These are phyloP conservation scores for Nemophila menziesii DNA, from an alignment of 257 asterid genomes.

Conservation along the genomic window DNA sequence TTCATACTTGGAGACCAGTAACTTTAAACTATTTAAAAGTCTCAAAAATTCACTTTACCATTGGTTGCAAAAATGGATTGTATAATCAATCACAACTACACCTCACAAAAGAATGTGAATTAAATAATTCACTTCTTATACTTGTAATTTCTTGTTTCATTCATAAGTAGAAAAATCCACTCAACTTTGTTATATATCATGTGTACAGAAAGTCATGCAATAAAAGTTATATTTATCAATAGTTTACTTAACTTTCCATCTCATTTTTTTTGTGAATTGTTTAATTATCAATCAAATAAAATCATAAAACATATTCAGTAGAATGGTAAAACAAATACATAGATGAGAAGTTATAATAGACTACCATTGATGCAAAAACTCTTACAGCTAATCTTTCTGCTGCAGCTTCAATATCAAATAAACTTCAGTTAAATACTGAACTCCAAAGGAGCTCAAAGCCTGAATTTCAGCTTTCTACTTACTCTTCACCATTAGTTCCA, in stretches of 20 bases:
- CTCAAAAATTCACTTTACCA: constrained; percentile 43
- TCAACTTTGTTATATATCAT: background rate
- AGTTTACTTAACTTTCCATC: too few species aligned
- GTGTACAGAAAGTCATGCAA: background rate
- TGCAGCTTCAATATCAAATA: constrained; percentile 82
- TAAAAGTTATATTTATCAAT: too few species aligned
- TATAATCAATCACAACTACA: too few species aligned
- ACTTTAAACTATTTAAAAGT: constrained; percentile 51
- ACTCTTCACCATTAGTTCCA: constrained; percentile 77
- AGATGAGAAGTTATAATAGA: background rate
- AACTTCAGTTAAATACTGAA: constrained; percentile 84
- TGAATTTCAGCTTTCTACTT: constrained; percentile 94
- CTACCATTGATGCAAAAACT: background rate
- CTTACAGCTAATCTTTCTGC: constrained; percentile 85
- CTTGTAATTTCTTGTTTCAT: background rate
- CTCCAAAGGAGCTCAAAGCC: constrained; percentile 84
- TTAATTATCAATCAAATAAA: background rate
- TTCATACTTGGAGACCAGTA: constrained; percentile 66
- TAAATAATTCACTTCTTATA: too few species aligned
- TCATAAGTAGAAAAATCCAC: background rate
- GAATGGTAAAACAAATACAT: too few species aligned
- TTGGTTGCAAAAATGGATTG: constrained; percentile 53
- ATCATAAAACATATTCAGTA: background rate
- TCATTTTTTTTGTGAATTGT: too few species aligned
- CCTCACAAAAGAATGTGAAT: too few species aligned